Conservation (phyloP, 345 rosid species). For the Kernera saxatilis region DNA sequence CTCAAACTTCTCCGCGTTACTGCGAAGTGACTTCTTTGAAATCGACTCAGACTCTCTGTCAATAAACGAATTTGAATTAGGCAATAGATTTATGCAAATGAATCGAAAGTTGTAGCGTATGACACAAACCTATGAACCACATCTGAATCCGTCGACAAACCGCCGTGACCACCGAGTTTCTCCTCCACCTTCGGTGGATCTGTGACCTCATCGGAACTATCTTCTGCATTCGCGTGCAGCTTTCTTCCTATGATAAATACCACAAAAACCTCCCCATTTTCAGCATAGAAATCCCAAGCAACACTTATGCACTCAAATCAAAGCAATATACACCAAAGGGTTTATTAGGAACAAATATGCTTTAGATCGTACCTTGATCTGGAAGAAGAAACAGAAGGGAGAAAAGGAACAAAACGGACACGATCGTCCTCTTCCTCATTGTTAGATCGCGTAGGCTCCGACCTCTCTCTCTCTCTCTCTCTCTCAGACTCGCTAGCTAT, state of each 20-base stretch:
- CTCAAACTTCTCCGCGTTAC: slow-evolving; percentile 84
- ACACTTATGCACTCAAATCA: not conserved
- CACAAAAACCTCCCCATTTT: slow-evolving; percentile 27
- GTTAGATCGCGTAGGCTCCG: slow-evolving; percentile 11
- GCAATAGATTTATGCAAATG: not conserved
- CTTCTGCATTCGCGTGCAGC: slow-evolving; percentile 76
- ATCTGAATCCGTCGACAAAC: slow-evolving; percentile 93
- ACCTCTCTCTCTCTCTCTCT: not conserved
- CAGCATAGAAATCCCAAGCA: not conserved
- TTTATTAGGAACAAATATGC: not conserved
- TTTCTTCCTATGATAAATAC: slow-evolving; percentile 49
- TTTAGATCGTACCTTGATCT: slow-evolving; percentile 66
- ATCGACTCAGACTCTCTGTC: slow-evolving; percentile 89
- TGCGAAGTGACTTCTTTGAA: slow-evolving; percentile 78
- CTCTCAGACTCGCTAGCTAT: not conserved
- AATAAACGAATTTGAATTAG: slow-evolving; percentile 6
- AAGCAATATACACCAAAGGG: not conserved
- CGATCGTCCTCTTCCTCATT: slow-evolving; percentile 92
- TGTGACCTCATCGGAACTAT: slow-evolving; percentile 42
- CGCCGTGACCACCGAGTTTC: slow-evolving; percentile 83
- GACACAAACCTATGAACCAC: slow-evolving; percentile 66
- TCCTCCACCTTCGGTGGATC: slow-evolving; percentile 97
- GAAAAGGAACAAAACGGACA: slow-evolving; percentile 68
- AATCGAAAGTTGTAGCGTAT: not conserved
- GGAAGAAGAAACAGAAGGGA: slow-evolving; percentile 63